A percentile compares a stretch with the other conserved stretches of the same genome.
These are phyloP conservation scores for Gossypium thurberi DNA, from an alignment of 345 rosid species.

Conservation along the genomic window DNA sequence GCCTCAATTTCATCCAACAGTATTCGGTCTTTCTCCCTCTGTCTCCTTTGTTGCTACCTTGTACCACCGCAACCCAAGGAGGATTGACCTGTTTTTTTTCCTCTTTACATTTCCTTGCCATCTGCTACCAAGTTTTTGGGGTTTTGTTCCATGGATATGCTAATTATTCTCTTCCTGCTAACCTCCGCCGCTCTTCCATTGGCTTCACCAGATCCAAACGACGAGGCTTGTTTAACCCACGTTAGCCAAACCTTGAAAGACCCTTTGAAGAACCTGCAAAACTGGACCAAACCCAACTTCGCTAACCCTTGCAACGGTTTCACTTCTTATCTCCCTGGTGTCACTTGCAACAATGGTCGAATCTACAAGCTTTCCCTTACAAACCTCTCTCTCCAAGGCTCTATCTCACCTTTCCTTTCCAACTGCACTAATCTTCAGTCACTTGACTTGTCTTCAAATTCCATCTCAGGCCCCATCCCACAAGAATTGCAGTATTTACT, in stretches of 20 bases:
- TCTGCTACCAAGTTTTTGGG: neutral
- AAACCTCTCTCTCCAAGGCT: slow-evolving; percentile 66
- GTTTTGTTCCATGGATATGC: slow-evolving; percentile 13
- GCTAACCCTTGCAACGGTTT: slow-evolving; percentile 68
- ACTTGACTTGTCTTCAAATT: slow-evolving; percentile 83
- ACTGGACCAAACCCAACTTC: slow-evolving; percentile 70
- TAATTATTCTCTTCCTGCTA: slow-evolving; percentile 28
- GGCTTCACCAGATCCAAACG: slow-evolving; percentile 49
- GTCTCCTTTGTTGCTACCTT: neutral
- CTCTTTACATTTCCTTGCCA: neutral
- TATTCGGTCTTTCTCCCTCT: neutral
- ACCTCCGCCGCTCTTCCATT: slow-evolving; percentile 24
- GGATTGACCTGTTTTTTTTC: neutral
- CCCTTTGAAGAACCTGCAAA: slow-evolving; percentile 57
- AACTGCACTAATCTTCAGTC: slow-evolving; percentile 90
- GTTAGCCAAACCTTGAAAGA: slow-evolving; percentile 51
- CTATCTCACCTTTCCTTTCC: slow-evolving; percentile 68
- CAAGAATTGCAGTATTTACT: slow-evolving; percentile 59
- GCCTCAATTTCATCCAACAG: neutral
- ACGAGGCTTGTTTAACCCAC: slow-evolving; percentile 55
- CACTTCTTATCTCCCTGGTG: slow-evolving; percentile 65
- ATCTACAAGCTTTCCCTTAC: slow-evolving; percentile 81
- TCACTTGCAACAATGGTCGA: slow-evolving; percentile 86
- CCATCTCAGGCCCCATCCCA: slow-evolving; percentile 69
- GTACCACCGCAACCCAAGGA: neutral